phyloP scores from a whole-genome alignment of 306 rosid species.

The Quercus glauca region DNA sequence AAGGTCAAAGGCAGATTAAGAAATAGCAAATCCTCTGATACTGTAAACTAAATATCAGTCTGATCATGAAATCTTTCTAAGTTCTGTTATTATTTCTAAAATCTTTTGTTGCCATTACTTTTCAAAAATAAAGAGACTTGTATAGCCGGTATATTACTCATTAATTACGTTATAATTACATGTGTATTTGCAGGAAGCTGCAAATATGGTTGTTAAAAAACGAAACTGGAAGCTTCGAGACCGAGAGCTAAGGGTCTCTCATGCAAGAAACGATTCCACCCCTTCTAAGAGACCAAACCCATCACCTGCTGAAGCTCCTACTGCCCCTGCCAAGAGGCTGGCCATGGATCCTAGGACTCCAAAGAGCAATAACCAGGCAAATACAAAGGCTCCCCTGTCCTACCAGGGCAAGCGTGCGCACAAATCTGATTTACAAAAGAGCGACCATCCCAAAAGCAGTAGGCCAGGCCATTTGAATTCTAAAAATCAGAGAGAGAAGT shows the following conservation, averaged over 20 bases:
- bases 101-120: not conserved
- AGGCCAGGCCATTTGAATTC: slow-evolving; percentile 15
- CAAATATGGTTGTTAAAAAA: slow-evolving; percentile 46
- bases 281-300: slow-evolving; percentile 51
- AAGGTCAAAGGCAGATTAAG: not conserved
- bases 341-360: slow-evolving; percentile 36
- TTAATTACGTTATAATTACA: not conserved
- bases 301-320: slow-evolving; percentile 23
- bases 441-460: slow-evolving; percentile 15
- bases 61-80: not conserved
- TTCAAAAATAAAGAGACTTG: no score
- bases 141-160: no score
- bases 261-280: slow-evolving; percentile 48
- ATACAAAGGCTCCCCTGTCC: slow-evolving; percentile 29
- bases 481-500: slow-evolving; percentile 28
- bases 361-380: slow-evolving; percentile 26
- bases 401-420: slow-evolving; percentile 87
- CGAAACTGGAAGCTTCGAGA: slow-evolving; percentile 70
- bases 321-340: slow-evolving; percentile 51
- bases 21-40: not conserved
- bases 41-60: not conserved
- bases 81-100: not conserved
- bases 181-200: slow-evolving; percentile 68
- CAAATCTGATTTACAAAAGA: slow-evolving; percentile 61
- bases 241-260: slow-evolving; percentile 61